Evolutionary conservation across 164 flowering plant species (phyloP).

Genomic region (Stephania cephalantha): DNA sequence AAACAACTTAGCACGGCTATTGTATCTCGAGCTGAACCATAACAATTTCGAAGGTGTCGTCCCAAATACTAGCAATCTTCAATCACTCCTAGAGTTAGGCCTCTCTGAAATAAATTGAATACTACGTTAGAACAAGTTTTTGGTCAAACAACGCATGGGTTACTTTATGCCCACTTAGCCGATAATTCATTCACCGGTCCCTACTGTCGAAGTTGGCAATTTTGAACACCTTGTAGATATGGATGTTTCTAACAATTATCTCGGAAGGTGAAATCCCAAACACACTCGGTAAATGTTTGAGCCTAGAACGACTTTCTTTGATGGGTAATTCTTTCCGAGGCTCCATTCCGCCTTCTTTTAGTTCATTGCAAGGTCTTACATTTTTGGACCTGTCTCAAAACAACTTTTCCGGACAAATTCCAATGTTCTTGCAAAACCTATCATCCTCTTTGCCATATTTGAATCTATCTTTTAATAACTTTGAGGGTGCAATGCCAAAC

Average conservation of each 20-base stretch:
- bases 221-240: not conserved
- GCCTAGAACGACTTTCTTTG: not conserved
- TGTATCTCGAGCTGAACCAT: no score
- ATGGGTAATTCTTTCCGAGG: slow-evolving; percentile 3
- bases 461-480: no score
- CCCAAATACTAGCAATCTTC: slow-evolving; percentile 1
- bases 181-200: not conserved
- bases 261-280: slow-evolving; percentile 4
- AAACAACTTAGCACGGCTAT: no score
- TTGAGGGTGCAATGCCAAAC: no score
- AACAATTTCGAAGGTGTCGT: slow-evolving; percentile 5
- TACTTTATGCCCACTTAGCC: not conserved
- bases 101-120: slow-evolving; percentile 4
- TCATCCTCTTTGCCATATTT: no score
- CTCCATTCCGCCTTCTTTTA: not conserved
- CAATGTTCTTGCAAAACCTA: no score
- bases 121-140: not conserved
- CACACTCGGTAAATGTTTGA: not conserved
- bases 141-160: not conserved
- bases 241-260: not conserved
- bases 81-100: not conserved
- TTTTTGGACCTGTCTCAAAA: no score
- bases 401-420: no score
- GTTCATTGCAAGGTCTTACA: no score
- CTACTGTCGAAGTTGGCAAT: not conserved